Conservation (phyloP, 495 filamentous ascomycete genomes). For the Hypoxylon lienhwacheense region DNA sequence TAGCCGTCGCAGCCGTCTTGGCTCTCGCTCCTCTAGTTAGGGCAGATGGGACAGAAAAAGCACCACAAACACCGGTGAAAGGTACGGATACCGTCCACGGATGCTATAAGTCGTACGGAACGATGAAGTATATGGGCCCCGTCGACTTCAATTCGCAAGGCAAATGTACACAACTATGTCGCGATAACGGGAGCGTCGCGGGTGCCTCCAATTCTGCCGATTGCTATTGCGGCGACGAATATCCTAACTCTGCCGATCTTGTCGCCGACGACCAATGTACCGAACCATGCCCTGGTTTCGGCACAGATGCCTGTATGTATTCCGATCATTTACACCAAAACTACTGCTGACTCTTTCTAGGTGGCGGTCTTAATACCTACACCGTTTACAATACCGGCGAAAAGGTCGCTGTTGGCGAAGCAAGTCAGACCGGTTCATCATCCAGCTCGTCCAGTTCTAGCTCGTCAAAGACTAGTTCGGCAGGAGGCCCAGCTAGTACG, state of each 20-base stretch:
- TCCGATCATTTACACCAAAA: background rate
- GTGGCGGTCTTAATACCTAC: slow-evolving; percentile 52
- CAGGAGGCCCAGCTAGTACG: slow-evolving; percentile 14
- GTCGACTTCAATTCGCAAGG: slow-evolving; percentile 33
- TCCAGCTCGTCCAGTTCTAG: slow-evolving; percentile 33
- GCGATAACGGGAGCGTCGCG: slow-evolving; percentile 6
- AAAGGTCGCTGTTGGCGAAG: slow-evolving; percentile 35
- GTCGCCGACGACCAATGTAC: slow-evolving; percentile 58
- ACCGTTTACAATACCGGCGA: slow-evolving; percentile 58
- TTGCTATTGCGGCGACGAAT: slow-evolving; percentile 65
- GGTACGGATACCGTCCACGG: slow-evolving; percentile 39
- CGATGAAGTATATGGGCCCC: slow-evolving; percentile 17
- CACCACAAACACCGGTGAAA: slow-evolving; percentile 11
- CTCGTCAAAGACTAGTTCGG: slow-evolving; percentile 14
- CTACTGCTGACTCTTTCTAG: slow-evolving; percentile 46
- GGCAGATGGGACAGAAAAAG: slow-evolving; percentile 11
- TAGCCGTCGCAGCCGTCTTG: slow-evolving; percentile 33
- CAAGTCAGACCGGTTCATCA: slow-evolving; percentile 13
- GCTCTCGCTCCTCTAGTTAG: slow-evolving; percentile 22
- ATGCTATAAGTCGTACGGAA: slow-evolving; percentile 33
- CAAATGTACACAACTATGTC: slow-evolving; percentile 22
- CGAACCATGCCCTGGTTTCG: slow-evolving; percentile 58
- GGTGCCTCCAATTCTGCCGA: slow-evolving; percentile 34
- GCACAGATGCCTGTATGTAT: slow-evolving; percentile 59
- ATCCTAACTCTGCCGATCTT: slow-evolving; percentile 53